A percentile compares a stretch with the other conserved stretches of the same genome.
These are phyloP conservation scores for Penicillium verrucosum DNA, from an alignment of 2,329 filamentous ascomycete species.

Conservation along the genomic window DNA sequence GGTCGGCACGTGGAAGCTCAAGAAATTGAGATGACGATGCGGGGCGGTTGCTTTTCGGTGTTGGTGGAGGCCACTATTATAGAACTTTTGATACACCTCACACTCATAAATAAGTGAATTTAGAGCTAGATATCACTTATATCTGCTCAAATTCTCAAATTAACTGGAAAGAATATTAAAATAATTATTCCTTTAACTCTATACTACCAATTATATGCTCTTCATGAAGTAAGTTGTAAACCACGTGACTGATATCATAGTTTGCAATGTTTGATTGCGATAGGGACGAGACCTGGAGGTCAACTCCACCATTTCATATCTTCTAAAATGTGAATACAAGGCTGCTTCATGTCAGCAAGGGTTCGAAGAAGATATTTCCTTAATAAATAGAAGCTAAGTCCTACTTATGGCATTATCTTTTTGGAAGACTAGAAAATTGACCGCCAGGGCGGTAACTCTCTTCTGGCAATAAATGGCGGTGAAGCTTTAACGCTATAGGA, in stretches of 20 bases:
- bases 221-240: neutral
- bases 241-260: slow-evolving; percentile 26
- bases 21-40: slow-evolving; percentile 33
- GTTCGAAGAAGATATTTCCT: too few relatives aligned
- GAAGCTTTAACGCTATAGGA: neutral
- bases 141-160: neutral
- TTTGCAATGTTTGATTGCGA: slow-evolving; percentile 32
- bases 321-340: neutral
- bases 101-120: neutral
- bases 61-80: slow-evolving; percentile 11
- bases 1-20: slow-evolving; percentile 19
- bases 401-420: neutral
- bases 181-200: neutral
- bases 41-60: slow-evolving; percentile 25
- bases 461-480: neutral
- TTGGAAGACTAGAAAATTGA: neutral
- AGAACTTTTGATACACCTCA: neutral
- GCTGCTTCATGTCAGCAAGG: neutral
- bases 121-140: neutral
- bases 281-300: neutral
- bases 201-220: neutral
- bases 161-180: neutral
- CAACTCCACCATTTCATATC: neutral
- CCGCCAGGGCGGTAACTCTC: neutral
- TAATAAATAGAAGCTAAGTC: too few relatives aligned